Percentiles rank a stretch among this genome's conserved stretches.
phyloP scores from a whole-genome alignment of 73 alveolate genomes.

The Tetrahymena elliotti region DNA sequence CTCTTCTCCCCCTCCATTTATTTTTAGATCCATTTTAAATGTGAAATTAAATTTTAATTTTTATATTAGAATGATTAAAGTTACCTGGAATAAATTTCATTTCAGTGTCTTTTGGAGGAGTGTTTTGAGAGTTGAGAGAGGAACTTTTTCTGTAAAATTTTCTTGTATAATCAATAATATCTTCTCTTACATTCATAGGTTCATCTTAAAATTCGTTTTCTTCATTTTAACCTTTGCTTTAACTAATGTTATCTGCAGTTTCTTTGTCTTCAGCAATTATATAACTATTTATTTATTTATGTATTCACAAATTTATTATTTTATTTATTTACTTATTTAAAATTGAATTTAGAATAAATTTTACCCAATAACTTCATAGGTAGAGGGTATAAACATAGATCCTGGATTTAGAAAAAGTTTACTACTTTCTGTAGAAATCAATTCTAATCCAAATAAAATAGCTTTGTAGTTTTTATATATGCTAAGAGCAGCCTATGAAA shows the following conservation, averaged over 20 bases:
- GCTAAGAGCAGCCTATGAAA: constrained; percentile 67
- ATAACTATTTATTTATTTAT: constrained; percentile 47
- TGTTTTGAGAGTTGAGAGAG: background rate
- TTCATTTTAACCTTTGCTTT: background rate
- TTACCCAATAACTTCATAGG: background rate
- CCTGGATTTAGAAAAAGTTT: constrained; percentile 82
- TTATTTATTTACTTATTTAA: too few relatives aligned
- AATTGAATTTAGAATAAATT: background rate
- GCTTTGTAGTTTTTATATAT: constrained; percentile 67
- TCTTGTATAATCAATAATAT: background rate
- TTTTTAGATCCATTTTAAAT: too few relatives aligned
- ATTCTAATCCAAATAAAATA: constrained; percentile 85
- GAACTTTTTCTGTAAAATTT: background rate
- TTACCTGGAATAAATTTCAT: background rate
- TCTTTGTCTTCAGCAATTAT: constrained; percentile 60
- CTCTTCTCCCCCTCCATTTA: too few relatives aligned
- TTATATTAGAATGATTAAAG: too few relatives aligned
- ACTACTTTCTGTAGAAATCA: constrained; percentile 59
- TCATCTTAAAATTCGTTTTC: constrained; percentile 6
- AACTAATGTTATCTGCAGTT: constrained; percentile 54
- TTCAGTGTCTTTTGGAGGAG: background rate
- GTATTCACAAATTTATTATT: constrained; percentile 32
- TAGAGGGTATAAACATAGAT: constrained; percentile 50
- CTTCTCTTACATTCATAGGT: background rate
- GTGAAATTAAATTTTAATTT: too few relatives aligned